Evolutionary conservation across 305 asterid genomes (phyloP).

Genomic region (Striga hermonthica): DNA sequence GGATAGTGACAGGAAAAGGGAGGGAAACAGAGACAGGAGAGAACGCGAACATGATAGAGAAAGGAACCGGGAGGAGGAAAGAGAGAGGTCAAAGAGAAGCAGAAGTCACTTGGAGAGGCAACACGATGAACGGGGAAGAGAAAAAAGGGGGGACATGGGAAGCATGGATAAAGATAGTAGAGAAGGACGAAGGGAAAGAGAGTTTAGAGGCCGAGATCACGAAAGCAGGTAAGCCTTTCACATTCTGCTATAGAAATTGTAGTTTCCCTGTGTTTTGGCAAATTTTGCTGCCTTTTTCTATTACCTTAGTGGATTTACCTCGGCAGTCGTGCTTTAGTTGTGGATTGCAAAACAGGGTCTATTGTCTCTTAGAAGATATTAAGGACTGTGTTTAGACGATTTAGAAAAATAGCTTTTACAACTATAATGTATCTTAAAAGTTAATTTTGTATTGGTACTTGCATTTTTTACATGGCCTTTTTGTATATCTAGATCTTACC

Average conservation of each 20-base stretch:
- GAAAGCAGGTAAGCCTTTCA: constrained; percentile 48
- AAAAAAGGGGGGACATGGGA: constrained; percentile 42
- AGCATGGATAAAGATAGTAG: constrained; percentile 37
- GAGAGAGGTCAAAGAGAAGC: constrained; percentile 44
- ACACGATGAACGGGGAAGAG: constrained; percentile 41
- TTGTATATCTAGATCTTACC: neutral
- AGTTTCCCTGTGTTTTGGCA: too few species aligned
- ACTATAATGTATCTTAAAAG: too few species aligned
- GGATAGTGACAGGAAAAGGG: constrained; percentile 43
- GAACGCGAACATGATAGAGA: constrained; percentile 49
- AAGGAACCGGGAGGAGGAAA: constrained; percentile 44
- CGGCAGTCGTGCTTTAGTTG: neutral
- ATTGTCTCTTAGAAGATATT: constrained; percentile 9
- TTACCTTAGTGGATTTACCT: neutral
- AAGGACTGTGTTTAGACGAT: constrained; percentile 6
- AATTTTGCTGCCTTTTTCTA: too few species aligned
- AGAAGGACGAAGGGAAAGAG: constrained; percentile 43
- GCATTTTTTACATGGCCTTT: neutral
- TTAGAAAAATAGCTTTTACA: constrained; percentile 3
- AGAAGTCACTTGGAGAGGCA: constrained; percentile 43
- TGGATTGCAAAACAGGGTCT: constrained; percentile 11
- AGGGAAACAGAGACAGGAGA: constrained; percentile 43
- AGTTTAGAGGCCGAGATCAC: constrained; percentile 39
- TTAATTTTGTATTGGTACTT: constrained; percentile 14
- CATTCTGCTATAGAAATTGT: too few species aligned